Evolutionary conservation across 352 stramenopile species (phyloP).

Genomic region (Phytophthora cactorum): DNA sequence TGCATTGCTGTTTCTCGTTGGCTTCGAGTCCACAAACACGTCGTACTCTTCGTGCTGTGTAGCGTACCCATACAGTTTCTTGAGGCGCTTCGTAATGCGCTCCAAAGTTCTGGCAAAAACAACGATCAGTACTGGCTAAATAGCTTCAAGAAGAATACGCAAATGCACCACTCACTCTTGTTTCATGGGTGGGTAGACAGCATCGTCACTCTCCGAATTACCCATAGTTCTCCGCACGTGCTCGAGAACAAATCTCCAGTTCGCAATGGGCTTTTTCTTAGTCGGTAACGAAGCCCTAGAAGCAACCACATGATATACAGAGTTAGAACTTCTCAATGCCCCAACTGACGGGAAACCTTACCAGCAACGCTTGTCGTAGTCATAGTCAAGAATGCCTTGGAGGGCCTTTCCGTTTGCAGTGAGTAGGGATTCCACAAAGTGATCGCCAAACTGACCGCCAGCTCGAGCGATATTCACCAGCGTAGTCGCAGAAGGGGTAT

Average conservation of each 20-base stretch:
- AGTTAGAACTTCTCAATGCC: constrained; percentile 4
- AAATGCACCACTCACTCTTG: constrained; percentile 35
- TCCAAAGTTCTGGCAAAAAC: constrained; percentile 52
- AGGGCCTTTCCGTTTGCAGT: constrained; percentile 51
- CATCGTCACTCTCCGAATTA: constrained; percentile 10
- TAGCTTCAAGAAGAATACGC: neutral
- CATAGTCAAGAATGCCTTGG: constrained; percentile 39
- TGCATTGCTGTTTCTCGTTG: constrained; percentile 3
- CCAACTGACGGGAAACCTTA: constrained; percentile 11
- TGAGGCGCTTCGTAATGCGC: constrained; percentile 67
- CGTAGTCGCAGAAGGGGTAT: constrained; percentile 11
- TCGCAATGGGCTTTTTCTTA: constrained; percentile 67
- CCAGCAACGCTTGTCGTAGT: constrained; percentile 56
- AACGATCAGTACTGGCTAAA: constrained; percentile 7
- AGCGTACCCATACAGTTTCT: constrained; percentile 53
- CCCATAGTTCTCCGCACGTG: constrained; percentile 40
- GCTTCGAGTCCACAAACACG: constrained; percentile 31
- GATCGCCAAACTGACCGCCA: constrained; percentile 46
- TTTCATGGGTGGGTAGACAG: constrained; percentile 42
- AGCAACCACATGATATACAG: constrained; percentile 1
- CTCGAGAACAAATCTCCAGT: constrained; percentile 76
- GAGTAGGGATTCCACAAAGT: constrained; percentile 54
- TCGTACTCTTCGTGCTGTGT: constrained; percentile 59
- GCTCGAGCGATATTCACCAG: constrained; percentile 42
- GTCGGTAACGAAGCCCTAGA: constrained; percentile 59